These are phyloP conservation scores for Cordia subcordata DNA, from an alignment of 257 asterid genomes.

Conservation along the genomic window DNA sequence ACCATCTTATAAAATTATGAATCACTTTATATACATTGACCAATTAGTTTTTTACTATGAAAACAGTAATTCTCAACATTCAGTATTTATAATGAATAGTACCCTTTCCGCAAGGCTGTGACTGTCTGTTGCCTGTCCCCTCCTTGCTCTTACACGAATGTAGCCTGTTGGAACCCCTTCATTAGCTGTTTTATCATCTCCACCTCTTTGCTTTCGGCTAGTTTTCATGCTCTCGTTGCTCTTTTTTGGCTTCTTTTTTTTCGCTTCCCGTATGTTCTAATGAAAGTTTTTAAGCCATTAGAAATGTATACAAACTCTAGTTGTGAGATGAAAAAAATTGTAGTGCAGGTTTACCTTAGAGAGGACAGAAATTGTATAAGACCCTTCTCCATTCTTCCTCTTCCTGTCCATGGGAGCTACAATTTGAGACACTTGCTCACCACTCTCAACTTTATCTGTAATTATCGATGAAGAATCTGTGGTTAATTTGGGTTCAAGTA, in stretches of 20 bases:
- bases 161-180: constrained; percentile 41
- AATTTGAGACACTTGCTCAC: constrained; percentile 19
- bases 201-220: constrained; percentile 19
- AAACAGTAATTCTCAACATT: too few species aligned
- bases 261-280: constrained; percentile 33
- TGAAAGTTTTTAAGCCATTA: too few species aligned
- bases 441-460: constrained; percentile 23
- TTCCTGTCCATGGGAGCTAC: constrained; percentile 18
- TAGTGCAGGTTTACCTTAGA: constrained; percentile 46
- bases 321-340: too few species aligned
- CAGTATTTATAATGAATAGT: not conserved
- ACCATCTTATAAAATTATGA: too few species aligned
- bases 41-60: too few species aligned
- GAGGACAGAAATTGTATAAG: constrained; percentile 38
- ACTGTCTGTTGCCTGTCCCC: constrained; percentile 92
- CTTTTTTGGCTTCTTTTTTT: constrained; percentile 39
- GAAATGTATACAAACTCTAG: too few species aligned
- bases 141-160: constrained; percentile 85
- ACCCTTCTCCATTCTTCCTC: constrained; percentile 37
- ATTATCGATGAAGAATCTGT: constrained; percentile 43
- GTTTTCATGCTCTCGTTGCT: constrained; percentile 12
- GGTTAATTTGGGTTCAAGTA: constrained; percentile 25
- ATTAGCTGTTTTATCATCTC: constrained; percentile 21
- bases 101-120: constrained; percentile 96
- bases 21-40: too few species aligned